phyloP scores from a whole-genome alignment of 768 basidiomycete species.

The Punctularia strigosozonata region DNA sequence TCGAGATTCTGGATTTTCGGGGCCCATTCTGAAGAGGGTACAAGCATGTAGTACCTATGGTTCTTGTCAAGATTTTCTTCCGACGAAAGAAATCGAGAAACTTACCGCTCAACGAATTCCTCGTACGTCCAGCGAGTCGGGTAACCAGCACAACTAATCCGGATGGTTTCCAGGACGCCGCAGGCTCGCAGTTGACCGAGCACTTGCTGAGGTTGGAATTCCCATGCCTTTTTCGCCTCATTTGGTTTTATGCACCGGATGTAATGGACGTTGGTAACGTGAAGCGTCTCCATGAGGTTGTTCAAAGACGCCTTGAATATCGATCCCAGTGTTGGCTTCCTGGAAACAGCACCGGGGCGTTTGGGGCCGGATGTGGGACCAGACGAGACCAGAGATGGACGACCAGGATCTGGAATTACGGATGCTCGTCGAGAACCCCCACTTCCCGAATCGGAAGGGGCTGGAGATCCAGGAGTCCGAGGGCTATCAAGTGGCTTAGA shows the following conservation, averaged over 20 bases:
- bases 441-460: constrained; percentile 68
- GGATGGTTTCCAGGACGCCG: constrained; percentile 97
- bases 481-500: constrained; percentile 56
- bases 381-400: constrained; percentile 55
- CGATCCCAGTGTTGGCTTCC: constrained; percentile 93
- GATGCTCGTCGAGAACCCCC: constrained; percentile 72
- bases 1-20: constrained; percentile 76
- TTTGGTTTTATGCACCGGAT: constrained; percentile 99
- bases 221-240: constrained; percentile 93
- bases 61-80: constrained; percentile 9
- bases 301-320: constrained; percentile 96
- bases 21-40: constrained; percentile 77
- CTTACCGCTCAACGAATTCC: constrained; percentile 94
- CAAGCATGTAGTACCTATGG: constrained; percentile 91
- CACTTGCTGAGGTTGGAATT: constrained; percentile 92
- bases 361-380: constrained; percentile 32
- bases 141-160: constrained; percentile 98
- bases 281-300: constrained; percentile 93
- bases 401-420: constrained; percentile 79
- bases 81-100: constrained; percentile 4
- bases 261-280: constrained; percentile 96
- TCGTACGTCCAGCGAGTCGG: constrained; percentile 97
- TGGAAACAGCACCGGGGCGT: constrained; percentile 56
- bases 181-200: constrained; percentile 91
- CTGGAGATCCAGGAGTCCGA: constrained; percentile 64